Base-by-base conservation (phyloP, 2,329 filamentous ascomycete species). In the Aspergillus carbonarius region DNA sequence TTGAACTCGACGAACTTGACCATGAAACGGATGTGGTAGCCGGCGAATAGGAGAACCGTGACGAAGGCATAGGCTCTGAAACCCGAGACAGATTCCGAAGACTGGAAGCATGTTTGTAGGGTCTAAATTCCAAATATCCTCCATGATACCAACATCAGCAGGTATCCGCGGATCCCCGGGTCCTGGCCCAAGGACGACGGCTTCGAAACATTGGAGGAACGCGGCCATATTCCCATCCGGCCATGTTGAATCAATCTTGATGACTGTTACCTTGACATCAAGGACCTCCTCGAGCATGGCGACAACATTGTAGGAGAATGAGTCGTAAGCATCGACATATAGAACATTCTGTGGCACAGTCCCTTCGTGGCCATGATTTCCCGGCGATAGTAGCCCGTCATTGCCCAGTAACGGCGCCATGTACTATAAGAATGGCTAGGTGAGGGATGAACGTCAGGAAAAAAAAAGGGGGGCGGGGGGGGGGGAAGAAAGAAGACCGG, bases 291-390 rank as follows among this genome's bases (percentile, higher is more conserved):
- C 84, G 48, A 98, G 82, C 34, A 96, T 84, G 5, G 90, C 88
- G 54, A 96, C 87, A 68, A 98, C 95, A 78, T 97, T 98, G 78
- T 96, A 93, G 56, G 92, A 91, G 77, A 97, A 99, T 42, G 93
- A 97, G 79, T 99, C 95, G 76, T 96, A 96, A 62, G 93, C 93
- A 74, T 98, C 95, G 66, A 99, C 82, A 77, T 96, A 96, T 63
- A 98, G 85, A 62, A 98, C 89, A 60, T 65, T 70, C 52, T 68
- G 72, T 2, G 37, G 15, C 7, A 1, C 7, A 9, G 15, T 18
- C 37, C n/a, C 2, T 17, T 13, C 39, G 39, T 13, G 39, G 17
- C 5, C 37, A 9, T 54, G 37, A 9, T 3, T 30, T 13, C n/a
- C n/a, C 12, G 27, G 17, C 10, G 25, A n/a, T 40, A 18, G 27